Conservation (phyloP, 345 rosid genomes). For the Citrus sp. region DNA sequence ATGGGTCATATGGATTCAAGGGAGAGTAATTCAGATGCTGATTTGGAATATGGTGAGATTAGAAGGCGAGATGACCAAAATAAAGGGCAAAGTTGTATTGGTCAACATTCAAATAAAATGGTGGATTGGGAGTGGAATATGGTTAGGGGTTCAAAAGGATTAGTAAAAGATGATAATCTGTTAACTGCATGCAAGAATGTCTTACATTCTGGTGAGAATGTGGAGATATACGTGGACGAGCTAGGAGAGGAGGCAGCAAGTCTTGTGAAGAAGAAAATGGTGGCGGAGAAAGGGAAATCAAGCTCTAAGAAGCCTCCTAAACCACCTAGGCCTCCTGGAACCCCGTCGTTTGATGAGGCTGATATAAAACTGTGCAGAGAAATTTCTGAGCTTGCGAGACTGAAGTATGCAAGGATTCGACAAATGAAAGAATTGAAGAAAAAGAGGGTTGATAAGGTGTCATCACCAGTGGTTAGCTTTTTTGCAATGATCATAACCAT, state of each 20-base stretch:
- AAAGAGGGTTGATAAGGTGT: constrained; percentile 21
- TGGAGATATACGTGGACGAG: neutral
- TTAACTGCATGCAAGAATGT: neutral
- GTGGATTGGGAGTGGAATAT: neutral
- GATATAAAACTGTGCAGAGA: constrained; percentile 28
- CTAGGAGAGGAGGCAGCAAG: neutral
- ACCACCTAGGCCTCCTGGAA: constrained; percentile 33
- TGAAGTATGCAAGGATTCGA: constrained; percentile 24
- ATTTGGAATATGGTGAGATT: constrained; percentile 29
- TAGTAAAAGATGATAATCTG: neutral
- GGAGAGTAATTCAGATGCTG: constrained; percentile 8
- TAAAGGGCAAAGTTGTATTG: neutral
- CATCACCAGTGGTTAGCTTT: constrained; percentile 17
- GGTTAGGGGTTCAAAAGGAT: neutral
- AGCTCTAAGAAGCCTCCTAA: constrained; percentile 20
- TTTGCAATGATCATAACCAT: constrained; percentile 28
- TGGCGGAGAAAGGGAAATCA: constrained; percentile 10
- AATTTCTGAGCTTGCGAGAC: constrained; percentile 24
- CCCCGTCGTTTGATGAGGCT: constrained; percentile 12
- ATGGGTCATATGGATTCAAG: constrained; percentile 3
- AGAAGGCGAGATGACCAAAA: constrained; percentile 8
- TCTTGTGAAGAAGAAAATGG: neutral
- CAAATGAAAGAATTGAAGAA: constrained; percentile 23
- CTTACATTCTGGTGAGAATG: constrained; percentile 8
- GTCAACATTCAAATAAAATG: neutral